Percentiles rank a stretch among this genome's conserved stretches.
These are phyloP conservation scores for Claviceps capensis DNA, from an alignment of 2,329 filamentous ascomycete genomes.

Conservation along the genomic window DNA sequence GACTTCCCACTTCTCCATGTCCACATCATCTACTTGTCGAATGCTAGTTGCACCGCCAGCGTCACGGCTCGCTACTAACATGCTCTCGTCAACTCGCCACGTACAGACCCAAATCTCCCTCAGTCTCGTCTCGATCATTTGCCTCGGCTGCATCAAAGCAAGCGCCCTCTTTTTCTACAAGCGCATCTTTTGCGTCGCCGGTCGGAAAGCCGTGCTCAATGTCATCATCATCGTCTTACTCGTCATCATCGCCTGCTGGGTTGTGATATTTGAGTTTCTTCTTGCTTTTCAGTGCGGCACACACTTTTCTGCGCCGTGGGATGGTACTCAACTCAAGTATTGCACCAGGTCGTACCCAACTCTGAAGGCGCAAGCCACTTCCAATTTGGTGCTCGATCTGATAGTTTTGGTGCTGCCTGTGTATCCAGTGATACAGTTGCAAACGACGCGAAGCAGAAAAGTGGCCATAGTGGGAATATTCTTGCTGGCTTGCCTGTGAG, in stretches of 20 bases:
- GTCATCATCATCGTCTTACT: conserved; percentile 5
- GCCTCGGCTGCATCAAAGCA: conserved; percentile 8
- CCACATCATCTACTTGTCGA: too few species aligned
- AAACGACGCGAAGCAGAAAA: conserved; percentile 5
- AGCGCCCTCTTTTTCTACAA: conserved; percentile 12
- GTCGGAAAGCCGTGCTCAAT: conserved; percentile 4
- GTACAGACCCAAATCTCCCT: conserved; percentile 6
- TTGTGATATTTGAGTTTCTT: conserved; percentile 9
- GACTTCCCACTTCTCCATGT: too few species aligned
- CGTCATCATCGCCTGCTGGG: conserved; percentile 8
- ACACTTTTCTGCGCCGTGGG: conserved; percentile 11
- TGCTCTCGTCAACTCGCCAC: background rate
- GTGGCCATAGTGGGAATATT: conserved; percentile 9
- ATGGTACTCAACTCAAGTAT: conserved; percentile 10
- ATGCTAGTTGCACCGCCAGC: too few species aligned
- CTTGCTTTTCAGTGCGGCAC: conserved; percentile 11
- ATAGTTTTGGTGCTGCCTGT: conserved; percentile 10
- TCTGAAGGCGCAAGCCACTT: conserved; percentile 8
- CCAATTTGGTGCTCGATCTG: conserved; percentile 11
- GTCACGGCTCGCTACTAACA: background rate
- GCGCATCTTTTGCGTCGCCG: conserved; percentile 9
- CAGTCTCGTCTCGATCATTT: conserved; percentile 4
- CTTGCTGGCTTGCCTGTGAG: conserved; percentile 2
- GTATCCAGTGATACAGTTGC: conserved; percentile 5
- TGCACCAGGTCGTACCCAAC: conserved; percentile 10